Percentiles rank a stretch among this genome's conserved stretches.
Evolutionary conservation across 2,329 filamentous ascomycete species (phyloP).

Genomic region (Aspergillus nomiae): DNA sequence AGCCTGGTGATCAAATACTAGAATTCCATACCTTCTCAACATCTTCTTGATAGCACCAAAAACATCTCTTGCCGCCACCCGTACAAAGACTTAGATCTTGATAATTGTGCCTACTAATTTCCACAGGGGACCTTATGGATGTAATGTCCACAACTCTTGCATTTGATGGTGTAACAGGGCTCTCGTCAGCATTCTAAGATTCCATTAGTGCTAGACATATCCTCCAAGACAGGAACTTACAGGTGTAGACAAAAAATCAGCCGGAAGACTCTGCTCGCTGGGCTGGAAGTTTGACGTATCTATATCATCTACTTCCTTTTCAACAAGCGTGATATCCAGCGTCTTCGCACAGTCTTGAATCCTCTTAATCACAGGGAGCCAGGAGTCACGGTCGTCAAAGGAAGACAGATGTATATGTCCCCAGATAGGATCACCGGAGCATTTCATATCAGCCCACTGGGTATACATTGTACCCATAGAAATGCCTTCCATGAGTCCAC

Average conservation of each 20-base stretch:
- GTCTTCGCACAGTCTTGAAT: slow-evolving; percentile 17
- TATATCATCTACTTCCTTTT: slow-evolving; percentile 16
- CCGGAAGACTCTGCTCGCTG: not conserved
- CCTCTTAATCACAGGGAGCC: slow-evolving; percentile 13
- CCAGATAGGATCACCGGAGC: slow-evolving; percentile 23
- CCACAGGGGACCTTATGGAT: not conserved
- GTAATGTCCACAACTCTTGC: not conserved
- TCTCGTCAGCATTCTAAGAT: not conserved
- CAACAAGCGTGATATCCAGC: slow-evolving; percentile 5
- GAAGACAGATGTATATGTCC: slow-evolving; percentile 23
- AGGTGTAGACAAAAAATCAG: not conserved
- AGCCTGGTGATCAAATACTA: not conserved
- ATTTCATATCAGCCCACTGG: slow-evolving; percentile 27
- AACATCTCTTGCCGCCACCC: slow-evolving; percentile 22
- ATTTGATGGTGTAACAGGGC: not conserved
- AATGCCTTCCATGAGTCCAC: slow-evolving; percentile 21
- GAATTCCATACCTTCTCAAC: not conserved
- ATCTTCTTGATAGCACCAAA: slow-evolving; percentile 25
- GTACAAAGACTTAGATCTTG: slow-evolving; percentile 13
- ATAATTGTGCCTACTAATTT: not conserved
- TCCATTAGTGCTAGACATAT: not conserved
- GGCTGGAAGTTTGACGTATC: slow-evolving; percentile 9
- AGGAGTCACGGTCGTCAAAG: slow-evolving; percentile 19
- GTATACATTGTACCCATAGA: slow-evolving; percentile 12
- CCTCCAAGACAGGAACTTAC: not conserved